These are phyloP conservation scores for Wickerhamomyces rabaulensis DNA, from an alignment of 805 yeast genomes.

Conservation along the genomic window DNA sequence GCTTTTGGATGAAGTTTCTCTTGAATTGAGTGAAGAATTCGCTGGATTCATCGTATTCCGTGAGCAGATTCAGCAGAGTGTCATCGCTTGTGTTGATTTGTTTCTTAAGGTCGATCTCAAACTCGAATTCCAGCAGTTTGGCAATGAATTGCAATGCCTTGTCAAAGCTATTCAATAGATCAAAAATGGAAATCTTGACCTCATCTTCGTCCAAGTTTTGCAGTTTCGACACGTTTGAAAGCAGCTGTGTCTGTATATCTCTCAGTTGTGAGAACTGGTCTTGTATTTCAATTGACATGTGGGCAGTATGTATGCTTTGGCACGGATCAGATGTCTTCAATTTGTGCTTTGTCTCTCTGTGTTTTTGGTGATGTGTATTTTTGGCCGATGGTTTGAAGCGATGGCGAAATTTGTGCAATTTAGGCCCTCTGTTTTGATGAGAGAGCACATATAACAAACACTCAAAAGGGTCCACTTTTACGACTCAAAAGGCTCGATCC, in stretches of 20 bases:
- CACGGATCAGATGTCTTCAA: background rate
- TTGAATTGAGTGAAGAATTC: constrained; percentile 17
- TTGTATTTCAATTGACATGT: background rate
- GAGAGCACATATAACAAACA: background rate
- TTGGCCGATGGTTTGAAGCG: background rate
- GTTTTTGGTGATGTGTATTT: background rate
- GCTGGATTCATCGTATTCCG: constrained; percentile 6
- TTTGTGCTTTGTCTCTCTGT: too few relatives aligned
- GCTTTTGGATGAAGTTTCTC: constrained; percentile 13
- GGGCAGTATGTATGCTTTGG: background rate
- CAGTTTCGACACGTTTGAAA: constrained; percentile 6
- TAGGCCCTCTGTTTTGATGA: too few relatives aligned
- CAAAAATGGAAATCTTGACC: constrained; percentile 11
- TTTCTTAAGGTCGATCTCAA: constrained; percentile 9
- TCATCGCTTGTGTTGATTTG: background rate
- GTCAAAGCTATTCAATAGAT: constrained; percentile 12
- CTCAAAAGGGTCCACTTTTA: too few relatives aligned
- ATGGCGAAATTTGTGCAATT: background rate
- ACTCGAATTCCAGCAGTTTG: constrained; percentile 15
- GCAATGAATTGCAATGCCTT: constrained; percentile 10
- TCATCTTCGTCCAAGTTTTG: constrained; percentile 11
- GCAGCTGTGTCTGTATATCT: constrained; percentile 1
- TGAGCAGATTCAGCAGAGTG: background rate
- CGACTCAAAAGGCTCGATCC: background rate
- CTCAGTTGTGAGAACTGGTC: background rate